Base-by-base conservation (phyloP, 108 stramenopile genomes). In the Epithemia pelagica region DNA sequence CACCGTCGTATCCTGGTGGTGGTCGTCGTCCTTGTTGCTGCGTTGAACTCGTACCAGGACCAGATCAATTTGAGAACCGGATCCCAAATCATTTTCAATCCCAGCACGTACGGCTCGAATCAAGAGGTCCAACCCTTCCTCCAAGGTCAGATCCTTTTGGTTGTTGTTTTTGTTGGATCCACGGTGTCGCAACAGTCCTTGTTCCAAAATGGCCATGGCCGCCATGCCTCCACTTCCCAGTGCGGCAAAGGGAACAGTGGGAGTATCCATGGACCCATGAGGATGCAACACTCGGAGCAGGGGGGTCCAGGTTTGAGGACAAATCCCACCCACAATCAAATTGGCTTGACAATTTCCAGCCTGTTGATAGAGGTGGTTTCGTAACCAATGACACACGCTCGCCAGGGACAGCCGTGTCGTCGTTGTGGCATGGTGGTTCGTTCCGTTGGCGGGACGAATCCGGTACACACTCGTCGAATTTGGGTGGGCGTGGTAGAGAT, bases 171-270 rank as follows among this genome's bases (percentile, higher is more conserved):
- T 55, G 7, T 52, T 26, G 15, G 61, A 23, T 23, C 24, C 20
- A 46, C 65, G 56, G 59, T 30, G 20, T 2, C 58, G 61, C 37
- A 46, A 46, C 64, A 86, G 86, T 22, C 80, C 67, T 18, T 77
- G 62, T 73, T 93, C 92, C 68, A 93, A 62, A 21, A 93, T 84
- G 1, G 75, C 78, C 70, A 81, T 90, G 58, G 89, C 92, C 52
- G 92, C 89, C 60, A 89, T 62, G 28, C 92, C 92, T 54, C 92
- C 92, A 54, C 85, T 87, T 27, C 92, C 92, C 63, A 93, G 66
- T 2, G 92, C 92, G 3, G 87, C 70, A 74, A 83, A 90, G 0
- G 87, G 82, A 23, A 90, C 74, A 32, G 78, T 66, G 15, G 5
- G 37, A 2, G 54, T 29, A 69, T 93, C 92, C 72, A 88, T 75